Conservation (phyloP, 371 early-diverging fungal species). For the Syncephalastrum racemosum region DNA sequence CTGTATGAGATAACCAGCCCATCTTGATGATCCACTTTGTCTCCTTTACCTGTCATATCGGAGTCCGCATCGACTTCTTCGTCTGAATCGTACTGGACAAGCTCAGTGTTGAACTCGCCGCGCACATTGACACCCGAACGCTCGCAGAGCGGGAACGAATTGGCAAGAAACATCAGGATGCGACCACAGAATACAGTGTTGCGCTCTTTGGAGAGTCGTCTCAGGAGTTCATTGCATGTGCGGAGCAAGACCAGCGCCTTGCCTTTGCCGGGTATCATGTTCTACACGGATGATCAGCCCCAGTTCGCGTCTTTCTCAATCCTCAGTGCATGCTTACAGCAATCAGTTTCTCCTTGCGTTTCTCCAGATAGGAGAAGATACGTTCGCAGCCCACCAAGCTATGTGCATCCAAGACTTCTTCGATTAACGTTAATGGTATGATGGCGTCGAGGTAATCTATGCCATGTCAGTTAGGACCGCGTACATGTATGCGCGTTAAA, state of each 20-base stretch:
- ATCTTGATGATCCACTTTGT: neutral
- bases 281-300: constrained; percentile 29
- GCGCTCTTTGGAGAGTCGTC: constrained; percentile 76
- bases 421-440: constrained; percentile 55
- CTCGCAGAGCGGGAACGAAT: constrained; percentile 78
- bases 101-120: constrained; percentile 79
- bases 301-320: neutral
- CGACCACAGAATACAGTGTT: constrained; percentile 83
- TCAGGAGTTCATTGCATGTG: constrained; percentile 81
- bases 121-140: constrained; percentile 81
- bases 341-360: constrained; percentile 51
- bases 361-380: constrained; percentile 68
- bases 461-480: neutral
- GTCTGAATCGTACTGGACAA: constrained; percentile 54
- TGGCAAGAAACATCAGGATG: constrained; percentile 78
- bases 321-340: constrained; percentile 38
- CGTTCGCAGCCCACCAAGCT: constrained; percentile 59
- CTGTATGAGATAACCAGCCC: neutral
- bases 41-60: constrained; percentile 30
- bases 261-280: constrained; percentile 71
- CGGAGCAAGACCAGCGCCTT: constrained; percentile 81
- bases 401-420: constrained; percentile 69
- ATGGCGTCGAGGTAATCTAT: constrained; percentile 44
- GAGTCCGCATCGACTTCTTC: constrained; percentile 50
- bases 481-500: neutral